phyloP scores from a whole-genome alignment of 1,284 basidiomycete genomes.

The Porogramme epimiltina region DNA sequence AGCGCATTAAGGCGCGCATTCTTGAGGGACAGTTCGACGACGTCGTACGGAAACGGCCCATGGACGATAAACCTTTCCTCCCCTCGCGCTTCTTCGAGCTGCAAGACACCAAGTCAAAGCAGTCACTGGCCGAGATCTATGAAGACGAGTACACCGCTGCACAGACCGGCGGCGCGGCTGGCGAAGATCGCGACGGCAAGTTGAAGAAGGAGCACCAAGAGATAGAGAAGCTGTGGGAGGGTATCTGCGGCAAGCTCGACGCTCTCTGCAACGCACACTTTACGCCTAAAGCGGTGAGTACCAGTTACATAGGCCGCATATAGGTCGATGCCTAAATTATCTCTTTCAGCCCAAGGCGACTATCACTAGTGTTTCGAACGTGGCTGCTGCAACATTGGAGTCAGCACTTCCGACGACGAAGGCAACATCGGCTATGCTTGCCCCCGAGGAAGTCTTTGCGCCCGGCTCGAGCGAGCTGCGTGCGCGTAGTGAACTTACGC shows the following conservation, averaged over 20 bases:
- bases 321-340: conserved; percentile 9
- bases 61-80: conserved; percentile 87
- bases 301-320: neutral
- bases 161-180: conserved; percentile 51
- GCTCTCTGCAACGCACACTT: conserved; percentile 95
- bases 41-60: conserved; percentile 78
- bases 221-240: conserved; percentile 83
- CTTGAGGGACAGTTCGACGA: conserved; percentile 90
- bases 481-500: conserved; percentile 81
- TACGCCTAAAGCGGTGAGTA: conserved; percentile 86
- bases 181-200: conserved; percentile 87
- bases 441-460: conserved; percentile 91
- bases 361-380: conserved; percentile 87
- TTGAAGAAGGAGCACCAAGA: conserved; percentile 88
- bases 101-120: conserved; percentile 84
- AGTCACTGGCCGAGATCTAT: conserved; percentile 95
- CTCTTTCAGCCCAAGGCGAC: conserved; percentile 78
- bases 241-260: conserved; percentile 89
- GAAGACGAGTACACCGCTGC: conserved; percentile 88
- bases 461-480: conserved; percentile 57
- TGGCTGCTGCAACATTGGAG: conserved; percentile 86
- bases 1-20: conserved; percentile 90
- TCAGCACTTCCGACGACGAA: conserved; percentile 87
- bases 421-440: conserved; percentile 80
- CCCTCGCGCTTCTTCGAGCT: conserved; percentile 91